A percentile compares a stretch with the other conserved stretches of the same genome.
These are phyloP conservation scores for Pseudogymnoascus sp. DNA, from an alignment of 2,329 filamentous ascomycete genomes.

Conservation along the genomic window DNA sequence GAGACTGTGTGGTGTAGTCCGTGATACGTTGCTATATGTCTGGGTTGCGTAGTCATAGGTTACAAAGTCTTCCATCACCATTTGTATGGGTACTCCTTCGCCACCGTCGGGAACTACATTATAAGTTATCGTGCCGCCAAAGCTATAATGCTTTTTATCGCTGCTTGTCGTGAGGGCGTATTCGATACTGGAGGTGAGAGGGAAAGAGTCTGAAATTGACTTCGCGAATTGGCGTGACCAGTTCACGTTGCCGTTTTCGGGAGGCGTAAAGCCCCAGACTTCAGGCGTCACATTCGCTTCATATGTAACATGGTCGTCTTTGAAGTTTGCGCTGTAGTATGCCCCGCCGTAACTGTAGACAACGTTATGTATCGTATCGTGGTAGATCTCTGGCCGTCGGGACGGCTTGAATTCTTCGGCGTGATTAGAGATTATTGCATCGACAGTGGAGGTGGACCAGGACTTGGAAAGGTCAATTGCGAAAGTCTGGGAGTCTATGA, in stretches of 20 bases:
- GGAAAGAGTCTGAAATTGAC: constrained; percentile 10
- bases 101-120: neutral
- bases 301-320: neutral
- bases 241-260: constrained; percentile 3
- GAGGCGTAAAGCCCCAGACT: constrained; percentile 13
- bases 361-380: constrained; percentile 10
- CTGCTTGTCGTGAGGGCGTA: neutral
- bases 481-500: constrained; percentile 11
- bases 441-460: constrained; percentile 11
- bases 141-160: neutral
- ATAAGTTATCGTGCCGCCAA: constrained; percentile 7
- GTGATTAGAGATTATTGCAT: neutral
- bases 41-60: constrained; percentile 11
- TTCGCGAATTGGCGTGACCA: constrained; percentile 11
- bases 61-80: constrained; percentile 11
- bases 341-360: constrained; percentile 13
- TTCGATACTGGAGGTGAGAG: neutral
- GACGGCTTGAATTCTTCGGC: neutral
- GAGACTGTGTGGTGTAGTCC: neutral
- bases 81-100: neutral
- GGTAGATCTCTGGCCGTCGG: constrained; percentile 12
- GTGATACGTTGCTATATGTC: constrained; percentile 11
- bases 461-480: constrained; percentile 13
- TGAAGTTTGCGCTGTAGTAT: constrained; percentile 10
- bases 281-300: neutral